Base-by-base conservation (phyloP, 2,329 filamentous ascomycete genomes). In the Sporothrix globosa region DNA sequence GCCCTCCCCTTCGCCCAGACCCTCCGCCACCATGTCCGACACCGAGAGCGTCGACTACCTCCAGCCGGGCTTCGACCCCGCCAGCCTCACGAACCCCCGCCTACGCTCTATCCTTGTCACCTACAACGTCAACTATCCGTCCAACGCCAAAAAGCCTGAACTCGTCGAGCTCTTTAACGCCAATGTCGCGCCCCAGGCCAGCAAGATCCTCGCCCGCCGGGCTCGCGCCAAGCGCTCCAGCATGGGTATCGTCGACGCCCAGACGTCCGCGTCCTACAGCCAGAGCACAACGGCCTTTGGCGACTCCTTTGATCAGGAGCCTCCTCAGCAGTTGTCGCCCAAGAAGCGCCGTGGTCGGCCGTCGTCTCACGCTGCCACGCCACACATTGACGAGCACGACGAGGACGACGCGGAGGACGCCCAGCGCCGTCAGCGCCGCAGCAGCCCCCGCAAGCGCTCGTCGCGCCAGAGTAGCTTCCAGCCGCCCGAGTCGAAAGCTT, bases 21-120 rank as follows among this genome's bases (percentile, higher is more conserved):
- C 66, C 24, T 41, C 34, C 27, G 11, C 53, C 66, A 80, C 68
- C 74, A 90, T 90, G 88, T 86, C 86, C 39, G 88, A 90, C 76
- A 83, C 88, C 74, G 92, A 94, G 75, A 82, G 77, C 72, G 81
- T 90, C 75, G 91, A 93, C 75, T 99, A 98, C 79, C 89, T 98
- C 44, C 89, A 94, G 77, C 87, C 92, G 69, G 92, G 88, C 76
- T 98, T 97, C 79, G 93, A 99, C 79, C 89, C 96, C 24, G 86
- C 86, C 77, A 88, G 87, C 74, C 87, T 98, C 73, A 98, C 93
- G 1, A 89, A 98, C 66, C 93, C 96, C 39, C 91, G 91, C 60
- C 84, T 99, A 75, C 92, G 96, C 76, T 95, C 92, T 65, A 96
- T 98, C 74, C 88, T 99, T 71, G 92, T 98, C 76, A 91, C 89